A percentile compares a stretch with the other conserved stretches of the same genome.
These are phyloP conservation scores for Tolypocladium tundrense DNA, from an alignment of 2,329 filamentous ascomycete genomes.

Conservation along the genomic window DNA sequence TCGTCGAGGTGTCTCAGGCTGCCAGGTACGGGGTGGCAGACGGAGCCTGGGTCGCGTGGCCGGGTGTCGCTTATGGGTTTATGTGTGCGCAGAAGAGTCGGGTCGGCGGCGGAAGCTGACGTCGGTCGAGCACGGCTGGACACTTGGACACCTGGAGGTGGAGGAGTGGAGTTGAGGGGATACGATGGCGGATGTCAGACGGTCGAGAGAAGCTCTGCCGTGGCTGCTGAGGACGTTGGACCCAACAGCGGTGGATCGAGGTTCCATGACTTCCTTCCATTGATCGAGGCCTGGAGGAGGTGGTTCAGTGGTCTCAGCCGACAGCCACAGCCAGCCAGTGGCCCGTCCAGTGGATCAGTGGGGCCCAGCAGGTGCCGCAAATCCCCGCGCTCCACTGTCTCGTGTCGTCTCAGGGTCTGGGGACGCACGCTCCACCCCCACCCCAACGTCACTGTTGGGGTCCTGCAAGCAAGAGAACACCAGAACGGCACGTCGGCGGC, in stretches of 20 bases:
- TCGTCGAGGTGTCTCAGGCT: not conserved
- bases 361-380: not conserved
- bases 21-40: not conserved
- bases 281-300: not conserved
- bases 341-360: not conserved
- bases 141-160: too few species aligned
- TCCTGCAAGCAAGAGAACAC: too few species aligned
- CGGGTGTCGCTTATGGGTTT: not conserved
- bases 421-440: too few species aligned
- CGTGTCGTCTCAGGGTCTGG: too few species aligned
- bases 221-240: too few species aligned
- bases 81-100: not conserved
- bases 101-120: too few species aligned
- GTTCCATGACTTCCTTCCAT: not conserved
- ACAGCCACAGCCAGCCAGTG: not conserved
- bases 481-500: too few species aligned
- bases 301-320: not conserved
- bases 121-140: too few species aligned
- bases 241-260: not conserved
- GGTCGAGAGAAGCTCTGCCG: too few species aligned
- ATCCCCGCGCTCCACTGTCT: not conserved
- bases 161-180: too few species aligned
- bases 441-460: too few species aligned
- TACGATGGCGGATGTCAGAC: too few species aligned
- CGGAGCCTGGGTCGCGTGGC: not conserved